Evolutionary conservation across 2,329 filamentous ascomycete species (phyloP).

Genomic region (Curvularia spicifera): DNA sequence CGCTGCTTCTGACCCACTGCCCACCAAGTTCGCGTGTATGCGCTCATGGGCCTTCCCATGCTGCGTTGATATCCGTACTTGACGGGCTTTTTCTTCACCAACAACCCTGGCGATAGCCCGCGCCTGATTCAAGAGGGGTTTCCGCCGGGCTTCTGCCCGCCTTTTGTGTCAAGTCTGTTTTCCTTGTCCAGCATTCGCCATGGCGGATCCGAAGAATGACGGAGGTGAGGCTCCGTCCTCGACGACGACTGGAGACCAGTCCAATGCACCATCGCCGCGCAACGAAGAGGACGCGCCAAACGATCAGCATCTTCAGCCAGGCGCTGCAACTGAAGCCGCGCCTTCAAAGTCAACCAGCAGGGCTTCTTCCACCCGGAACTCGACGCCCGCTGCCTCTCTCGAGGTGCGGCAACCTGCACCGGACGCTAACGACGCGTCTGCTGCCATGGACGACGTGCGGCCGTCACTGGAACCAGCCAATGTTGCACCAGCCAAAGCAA

Average conservation of each 20-base stretch:
- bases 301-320: constrained; percentile 27
- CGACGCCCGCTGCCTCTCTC: constrained; percentile 40
- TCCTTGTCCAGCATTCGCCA: constrained; percentile 34
- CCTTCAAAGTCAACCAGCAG: constrained; percentile 44
- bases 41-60: constrained; percentile 45
- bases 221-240: constrained; percentile 43
- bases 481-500: constrained; percentile 38
- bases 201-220: constrained; percentile 48
- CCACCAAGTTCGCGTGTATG: constrained; percentile 40
- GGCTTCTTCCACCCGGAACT: constrained; percentile 45
- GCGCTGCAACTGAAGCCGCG: constrained; percentile 35
- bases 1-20: constrained; percentile 25
- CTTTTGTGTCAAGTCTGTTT: constrained; percentile 23
- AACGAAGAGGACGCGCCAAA: constrained; percentile 38
- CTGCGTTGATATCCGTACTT: constrained; percentile 46
- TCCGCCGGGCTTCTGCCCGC: constrained; percentile 30
- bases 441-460: constrained; percentile 35
- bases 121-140: constrained; percentile 27
- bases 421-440: constrained; percentile 35
- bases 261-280: constrained; percentile 39
- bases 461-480: constrained; percentile 40
- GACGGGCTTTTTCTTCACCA: constrained; percentile 36
- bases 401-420: constrained; percentile 36
- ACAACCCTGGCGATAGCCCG: constrained; percentile 37
- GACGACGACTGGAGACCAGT: constrained; percentile 39